Evolutionary conservation across 2,329 filamentous ascomycete genomes (phyloP).

Genomic region (Mariannaea elegans): DNA sequence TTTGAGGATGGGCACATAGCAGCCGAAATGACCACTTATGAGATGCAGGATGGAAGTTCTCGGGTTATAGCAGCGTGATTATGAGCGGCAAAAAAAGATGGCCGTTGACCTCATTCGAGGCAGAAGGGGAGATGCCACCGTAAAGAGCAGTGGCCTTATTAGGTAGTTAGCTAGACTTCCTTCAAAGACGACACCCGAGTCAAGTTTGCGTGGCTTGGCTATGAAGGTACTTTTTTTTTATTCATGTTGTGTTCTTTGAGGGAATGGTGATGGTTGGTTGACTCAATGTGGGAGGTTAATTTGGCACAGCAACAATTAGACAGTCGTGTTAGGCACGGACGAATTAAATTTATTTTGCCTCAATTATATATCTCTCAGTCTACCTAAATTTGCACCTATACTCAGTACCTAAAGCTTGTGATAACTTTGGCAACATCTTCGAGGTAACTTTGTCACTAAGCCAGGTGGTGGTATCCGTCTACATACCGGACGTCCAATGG

Average conservation of each 20-base stretch:
- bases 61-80: constrained; percentile 48
- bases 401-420: too few relatives aligned
- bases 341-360: neutral
- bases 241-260: neutral
- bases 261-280: neutral
- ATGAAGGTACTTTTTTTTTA: constrained; percentile 26
- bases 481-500: neutral
- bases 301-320: neutral
- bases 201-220: constrained; percentile 43
- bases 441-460: too few relatives aligned
- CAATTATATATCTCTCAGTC: too few relatives aligned
- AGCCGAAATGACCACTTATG: constrained; percentile 51
- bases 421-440: too few relatives aligned
- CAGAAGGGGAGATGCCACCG: constrained; percentile 45
- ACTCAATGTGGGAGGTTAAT: neutral
- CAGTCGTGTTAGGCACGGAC: neutral
- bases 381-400: too few relatives aligned
- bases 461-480: neutral
- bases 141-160: constrained; percentile 42
- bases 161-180: constrained; percentile 51
- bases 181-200: constrained; percentile 41
- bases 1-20: constrained; percentile 44
- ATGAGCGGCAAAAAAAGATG: constrained; percentile 43
- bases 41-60: constrained; percentile 45
- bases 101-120: constrained; percentile 44